These are phyloP conservation scores for Cladosporium velox DNA, from an alignment of 2,329 filamentous ascomycete species.

Conservation along the genomic window DNA sequence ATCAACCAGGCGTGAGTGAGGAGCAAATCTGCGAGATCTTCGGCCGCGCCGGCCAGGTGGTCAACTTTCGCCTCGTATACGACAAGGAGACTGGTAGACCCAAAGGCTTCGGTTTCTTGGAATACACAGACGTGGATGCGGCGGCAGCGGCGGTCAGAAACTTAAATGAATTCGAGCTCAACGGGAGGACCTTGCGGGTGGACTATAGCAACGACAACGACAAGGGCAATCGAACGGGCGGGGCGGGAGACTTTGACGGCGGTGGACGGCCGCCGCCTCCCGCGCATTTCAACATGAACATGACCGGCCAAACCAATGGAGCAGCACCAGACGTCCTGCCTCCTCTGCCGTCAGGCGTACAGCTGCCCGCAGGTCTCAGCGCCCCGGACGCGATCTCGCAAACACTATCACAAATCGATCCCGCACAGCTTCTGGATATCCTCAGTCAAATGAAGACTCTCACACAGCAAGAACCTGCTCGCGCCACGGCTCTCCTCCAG, in stretches of 20 bases:
- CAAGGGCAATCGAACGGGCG: constrained; percentile 32
- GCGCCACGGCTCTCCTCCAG: constrained; percentile 81
- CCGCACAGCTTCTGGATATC: constrained; percentile 88
- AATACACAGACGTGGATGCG: constrained; percentile 89
- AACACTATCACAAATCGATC: constrained; percentile 82
- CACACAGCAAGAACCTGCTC: constrained; percentile 76
- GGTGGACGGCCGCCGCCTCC: constrained; percentile 41
- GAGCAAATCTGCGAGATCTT: constrained; percentile 96
- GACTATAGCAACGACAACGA: constrained; percentile 95
- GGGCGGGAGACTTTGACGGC: constrained; percentile 22
- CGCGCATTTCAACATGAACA: constrained; percentile 47
- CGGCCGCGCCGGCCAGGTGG: constrained; percentile 82
- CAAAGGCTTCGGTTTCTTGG: constrained; percentile 95
- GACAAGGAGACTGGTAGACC: constrained; percentile 92
- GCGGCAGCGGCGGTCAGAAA: constrained; percentile 94
- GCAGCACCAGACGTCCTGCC: constrained; percentile 58
- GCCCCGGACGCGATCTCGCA: constrained; percentile 90
- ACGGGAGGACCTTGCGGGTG: constrained; percentile 89
- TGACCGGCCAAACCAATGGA: constrained; percentile 21
- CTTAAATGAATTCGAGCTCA: constrained; percentile 91
- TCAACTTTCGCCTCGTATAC: constrained; percentile 91
- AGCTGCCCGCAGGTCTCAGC: constrained; percentile 78
- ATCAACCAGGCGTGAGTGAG: constrained; percentile 76
- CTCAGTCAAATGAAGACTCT: constrained; percentile 92
- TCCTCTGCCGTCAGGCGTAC: constrained; percentile 79